A percentile compares a stretch with the other conserved stretches of the same genome.
Evolutionary conservation across 495 filamentous ascomycete species (phyloP).

Genomic region (Xylaria acuta): DNA sequence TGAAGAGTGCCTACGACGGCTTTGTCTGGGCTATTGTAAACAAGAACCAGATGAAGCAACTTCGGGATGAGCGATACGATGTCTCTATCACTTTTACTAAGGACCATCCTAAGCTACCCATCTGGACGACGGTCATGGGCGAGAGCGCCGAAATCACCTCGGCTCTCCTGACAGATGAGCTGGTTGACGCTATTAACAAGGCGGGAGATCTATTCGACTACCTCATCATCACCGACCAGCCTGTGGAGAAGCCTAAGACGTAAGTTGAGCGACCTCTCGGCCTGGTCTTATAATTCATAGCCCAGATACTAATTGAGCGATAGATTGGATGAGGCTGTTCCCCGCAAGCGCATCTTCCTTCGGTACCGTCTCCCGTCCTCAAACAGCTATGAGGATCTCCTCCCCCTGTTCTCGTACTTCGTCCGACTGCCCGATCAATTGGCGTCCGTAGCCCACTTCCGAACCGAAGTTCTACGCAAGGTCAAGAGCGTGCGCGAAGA

Average conservation of each 20-base stretch:
- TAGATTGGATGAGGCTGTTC: slow-evolving; percentile 83
- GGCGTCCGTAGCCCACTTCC: slow-evolving; percentile 78
- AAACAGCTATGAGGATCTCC: slow-evolving; percentile 66
- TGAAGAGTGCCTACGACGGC: slow-evolving; percentile 81
- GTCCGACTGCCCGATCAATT: slow-evolving; percentile 83
- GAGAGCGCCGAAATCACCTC: slow-evolving; percentile 98
- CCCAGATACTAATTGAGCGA: slow-evolving; percentile 36
- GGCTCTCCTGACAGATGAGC: slow-evolving; percentile 77
- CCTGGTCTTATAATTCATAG: background rate
- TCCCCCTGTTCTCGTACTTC: slow-evolving; percentile 83
- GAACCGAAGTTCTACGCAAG: slow-evolving; percentile 86
- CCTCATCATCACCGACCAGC: slow-evolving; percentile 89
- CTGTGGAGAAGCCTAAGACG: slow-evolving; percentile 87
- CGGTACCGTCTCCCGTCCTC: slow-evolving; percentile 72
- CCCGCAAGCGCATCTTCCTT: slow-evolving; percentile 86
- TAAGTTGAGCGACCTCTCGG: slow-evolving; percentile 50
- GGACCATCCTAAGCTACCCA: slow-evolving; percentile 87
- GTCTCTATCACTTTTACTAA: slow-evolving; percentile 89
- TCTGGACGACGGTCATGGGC: slow-evolving; percentile 93
- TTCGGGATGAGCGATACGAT: slow-evolving; percentile 93
- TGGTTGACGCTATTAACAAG: slow-evolving; percentile 78
- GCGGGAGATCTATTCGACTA: slow-evolving; percentile 87
- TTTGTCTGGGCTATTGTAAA: slow-evolving; percentile 97
- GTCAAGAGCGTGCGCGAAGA: slow-evolving; percentile 81
- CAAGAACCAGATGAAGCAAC: slow-evolving; percentile 89